A percentile compares a stretch with the other conserved stretches of the same genome.
Conservation (phyloP, 1,284 basidiomycete genomes). For the Chondrostereum purpureum region DNA sequence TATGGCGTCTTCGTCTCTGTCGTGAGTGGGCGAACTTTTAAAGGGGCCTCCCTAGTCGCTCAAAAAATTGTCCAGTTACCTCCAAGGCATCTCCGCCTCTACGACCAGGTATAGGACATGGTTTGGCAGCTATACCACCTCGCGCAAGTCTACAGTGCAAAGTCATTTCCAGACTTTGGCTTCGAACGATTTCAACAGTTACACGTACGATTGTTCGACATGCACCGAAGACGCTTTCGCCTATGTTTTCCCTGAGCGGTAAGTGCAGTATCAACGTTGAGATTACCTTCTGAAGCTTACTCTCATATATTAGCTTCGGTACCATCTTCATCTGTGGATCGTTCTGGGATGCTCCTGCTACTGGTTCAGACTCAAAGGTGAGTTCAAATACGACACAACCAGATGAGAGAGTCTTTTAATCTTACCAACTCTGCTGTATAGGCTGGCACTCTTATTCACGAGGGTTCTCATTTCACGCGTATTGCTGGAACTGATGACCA, state of each 20-base stretch:
- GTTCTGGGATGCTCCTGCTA: slow-evolving; percentile 39
- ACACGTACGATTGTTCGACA: slow-evolving; percentile 11
- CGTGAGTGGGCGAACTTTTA: too few relatives aligned
- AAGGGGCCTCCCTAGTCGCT: neutral
- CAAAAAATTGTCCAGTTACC: slow-evolving; percentile 27
- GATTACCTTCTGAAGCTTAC: too few relatives aligned
- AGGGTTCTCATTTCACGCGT: slow-evolving; percentile 38
- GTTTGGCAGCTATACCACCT: slow-evolving; percentile 40
- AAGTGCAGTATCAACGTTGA: slow-evolving; percentile 9
- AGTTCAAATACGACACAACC: too few relatives aligned
- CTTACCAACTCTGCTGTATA: slow-evolving; percentile 27
- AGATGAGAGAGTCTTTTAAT: too few relatives aligned
- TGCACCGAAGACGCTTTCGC: slow-evolving; percentile 33
- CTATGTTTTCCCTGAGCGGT: slow-evolving; percentile 37
- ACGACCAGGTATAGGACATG: slow-evolving; percentile 39
- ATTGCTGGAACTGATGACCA: slow-evolving; percentile 41
- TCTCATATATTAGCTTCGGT: slow-evolving; percentile 26
- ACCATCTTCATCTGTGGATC: slow-evolving; percentile 38
- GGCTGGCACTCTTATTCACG: slow-evolving; percentile 35
- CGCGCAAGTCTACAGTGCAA: slow-evolving; percentile 30
- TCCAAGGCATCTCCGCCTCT: slow-evolving; percentile 25
- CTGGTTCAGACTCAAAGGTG: slow-evolving; percentile 47
- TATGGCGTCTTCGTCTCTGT: too few relatives aligned
- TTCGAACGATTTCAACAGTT: too few relatives aligned
- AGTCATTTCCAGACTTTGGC: slow-evolving; percentile 33